A percentile compares a stretch with the other conserved stretches of the same genome.
Conservation (phyloP, 805 yeast genomes). For the Kazachstania bromeliacearum region DNA sequence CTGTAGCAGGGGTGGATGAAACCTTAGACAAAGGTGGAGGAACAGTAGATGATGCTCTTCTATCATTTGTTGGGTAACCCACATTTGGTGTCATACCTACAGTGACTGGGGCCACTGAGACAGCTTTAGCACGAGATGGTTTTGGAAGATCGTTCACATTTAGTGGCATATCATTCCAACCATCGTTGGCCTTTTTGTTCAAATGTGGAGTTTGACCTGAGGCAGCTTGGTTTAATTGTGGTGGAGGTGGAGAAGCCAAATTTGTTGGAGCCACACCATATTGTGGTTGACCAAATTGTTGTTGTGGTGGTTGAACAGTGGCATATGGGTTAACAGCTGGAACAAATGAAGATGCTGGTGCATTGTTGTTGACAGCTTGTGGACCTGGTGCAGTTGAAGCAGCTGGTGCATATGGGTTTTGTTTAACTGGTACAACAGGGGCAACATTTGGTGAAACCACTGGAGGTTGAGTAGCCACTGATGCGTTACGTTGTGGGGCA, state of each 20-base stretch:
- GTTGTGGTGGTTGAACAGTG: slow-evolving; percentile 13
- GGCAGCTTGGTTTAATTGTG: slow-evolving; percentile 21
- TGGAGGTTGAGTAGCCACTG: slow-evolving; percentile 3
- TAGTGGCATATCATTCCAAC: slow-evolving; percentile 31
- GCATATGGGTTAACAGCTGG: slow-evolving; percentile 26
- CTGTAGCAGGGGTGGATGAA: slow-evolving; percentile 15
- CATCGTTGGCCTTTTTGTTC: slow-evolving; percentile 29
- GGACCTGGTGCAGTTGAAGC: slow-evolving; percentile 10
- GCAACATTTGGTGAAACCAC: too few relatives aligned
- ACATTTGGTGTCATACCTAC: slow-evolving; percentile 7
- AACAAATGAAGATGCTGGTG: slow-evolving; percentile 10
- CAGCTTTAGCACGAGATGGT: slow-evolving; percentile 29
- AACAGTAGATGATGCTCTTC: slow-evolving; percentile 6
- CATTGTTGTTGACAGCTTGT: slow-evolving; percentile 8
- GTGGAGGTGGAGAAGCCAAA: slow-evolving; percentile 31
- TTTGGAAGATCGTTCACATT: slow-evolving; percentile 23
- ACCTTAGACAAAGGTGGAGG: slow-evolving; percentile 26
- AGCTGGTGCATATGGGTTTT: slow-evolving; percentile 15
- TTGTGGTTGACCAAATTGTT: neutral
- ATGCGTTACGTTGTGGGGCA: neutral
- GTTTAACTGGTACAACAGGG: slow-evolving; percentile 3
- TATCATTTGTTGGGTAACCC: slow-evolving; percentile 6
- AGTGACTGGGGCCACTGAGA: slow-evolving; percentile 30
- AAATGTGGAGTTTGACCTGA: slow-evolving; percentile 31
- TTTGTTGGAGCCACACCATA: neutral